Conservation (phyloP, 768 basidiomycete species). For the Phlegmacium glaucopus region DNA sequence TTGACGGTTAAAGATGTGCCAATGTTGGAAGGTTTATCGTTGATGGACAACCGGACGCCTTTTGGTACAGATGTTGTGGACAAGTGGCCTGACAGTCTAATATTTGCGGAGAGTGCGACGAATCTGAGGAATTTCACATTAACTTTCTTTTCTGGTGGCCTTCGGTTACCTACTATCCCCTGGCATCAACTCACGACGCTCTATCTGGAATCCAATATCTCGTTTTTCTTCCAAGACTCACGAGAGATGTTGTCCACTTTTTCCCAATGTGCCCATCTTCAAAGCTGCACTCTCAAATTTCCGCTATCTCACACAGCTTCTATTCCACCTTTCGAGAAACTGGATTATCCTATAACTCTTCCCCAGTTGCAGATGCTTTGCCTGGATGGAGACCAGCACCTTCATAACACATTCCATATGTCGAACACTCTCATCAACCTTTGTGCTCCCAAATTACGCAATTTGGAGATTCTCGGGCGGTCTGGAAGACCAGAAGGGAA, state of each 20-base stretch:
- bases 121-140: constrained; percentile 20
- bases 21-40: constrained; percentile 17
- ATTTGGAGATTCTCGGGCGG: constrained; percentile 23
- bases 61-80: constrained; percentile 13
- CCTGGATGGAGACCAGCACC: constrained; percentile 26
- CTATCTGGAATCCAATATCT: constrained; percentile 27
- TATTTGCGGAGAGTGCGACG: constrained; percentile 16
- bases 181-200: constrained; percentile 21
- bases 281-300: constrained; percentile 26
- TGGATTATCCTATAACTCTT: constrained; percentile 17
- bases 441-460: constrained; percentile 19
- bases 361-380: constrained; percentile 20
- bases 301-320: constrained; percentile 22
- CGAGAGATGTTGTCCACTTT: constrained; percentile 22
- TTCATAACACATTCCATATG: constrained; percentile 27
- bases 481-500: constrained; percentile 15
- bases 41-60: constrained; percentile 25
- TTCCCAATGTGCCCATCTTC: constrained; percentile 13
- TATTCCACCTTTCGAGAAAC: constrained; percentile 12
- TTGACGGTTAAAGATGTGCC: constrained; percentile 22
- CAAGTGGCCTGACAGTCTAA: constrained; percentile 22
- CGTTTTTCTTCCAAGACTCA: constrained; percentile 24
- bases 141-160: constrained; percentile 24
- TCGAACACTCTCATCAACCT: constrained; percentile 22
- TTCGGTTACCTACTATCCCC: constrained; percentile 23